Conservation (phyloP, 345 rosid species). For the Pelargonium nanum region DNA sequence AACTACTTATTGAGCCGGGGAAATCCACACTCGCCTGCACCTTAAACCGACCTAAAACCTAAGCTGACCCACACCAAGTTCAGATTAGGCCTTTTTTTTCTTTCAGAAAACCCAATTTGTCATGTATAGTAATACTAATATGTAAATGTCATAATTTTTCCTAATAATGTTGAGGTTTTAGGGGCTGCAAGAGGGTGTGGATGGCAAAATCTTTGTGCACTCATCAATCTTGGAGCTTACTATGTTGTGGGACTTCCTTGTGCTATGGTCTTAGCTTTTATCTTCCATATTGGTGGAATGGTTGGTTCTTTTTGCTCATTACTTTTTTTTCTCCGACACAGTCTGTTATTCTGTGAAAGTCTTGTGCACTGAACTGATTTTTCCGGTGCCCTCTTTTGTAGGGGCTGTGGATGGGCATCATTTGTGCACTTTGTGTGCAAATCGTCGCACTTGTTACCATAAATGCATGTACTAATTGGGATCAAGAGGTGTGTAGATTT, state of each 20-base stretch:
- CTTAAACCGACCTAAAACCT: no score
- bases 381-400: no score
- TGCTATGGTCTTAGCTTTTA: slow-evolving; percentile 32
- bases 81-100: no score
- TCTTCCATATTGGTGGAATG: slow-evolving; percentile 33
- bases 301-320: slow-evolving; percentile 1
- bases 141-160: no score
- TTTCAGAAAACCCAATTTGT: no score
- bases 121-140: no score
- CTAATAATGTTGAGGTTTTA: no score
- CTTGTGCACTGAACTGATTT: no score
- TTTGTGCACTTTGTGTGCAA: slow-evolving; percentile 31
- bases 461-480: slow-evolving; percentile 29
- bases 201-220: slow-evolving; percentile 36
- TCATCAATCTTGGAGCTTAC: slow-evolving; percentile 42
- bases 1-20: no score
- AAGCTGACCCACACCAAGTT: no score
- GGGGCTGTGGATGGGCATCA: slow-evolving; percentile 51
- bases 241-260: slow-evolving; percentile 37
- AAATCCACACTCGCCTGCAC: no score
- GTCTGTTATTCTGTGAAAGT: no score
- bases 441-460: slow-evolving; percentile 27
- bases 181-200: slow-evolving; percentile 52
- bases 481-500: slow-evolving; percentile 19
- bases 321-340: neutral